Evolutionary conservation across 2,329 filamentous ascomycete species (phyloP).

Genomic region (Cryphonectria naterciae): DNA sequence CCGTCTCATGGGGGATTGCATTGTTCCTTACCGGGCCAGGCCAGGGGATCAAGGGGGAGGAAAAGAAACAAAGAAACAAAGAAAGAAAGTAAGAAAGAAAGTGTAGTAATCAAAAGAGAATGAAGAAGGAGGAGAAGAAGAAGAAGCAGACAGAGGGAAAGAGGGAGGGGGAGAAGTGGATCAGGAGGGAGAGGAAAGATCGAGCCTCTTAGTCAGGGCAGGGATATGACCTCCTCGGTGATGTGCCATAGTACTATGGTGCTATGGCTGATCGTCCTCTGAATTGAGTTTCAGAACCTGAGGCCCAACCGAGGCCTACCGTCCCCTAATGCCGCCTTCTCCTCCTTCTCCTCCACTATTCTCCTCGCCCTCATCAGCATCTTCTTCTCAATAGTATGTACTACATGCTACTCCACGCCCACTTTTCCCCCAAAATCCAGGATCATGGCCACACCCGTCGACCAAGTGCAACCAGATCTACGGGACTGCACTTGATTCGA

Average conservation of each 20-base stretch:
- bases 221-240: background rate
- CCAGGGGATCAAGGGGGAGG: background rate
- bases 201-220: background rate
- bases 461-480: background rate
- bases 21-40: background rate
- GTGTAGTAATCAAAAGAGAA: background rate
- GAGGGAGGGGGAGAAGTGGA: background rate
- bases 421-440: background rate
- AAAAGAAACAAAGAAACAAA: no score
- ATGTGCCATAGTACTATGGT: background rate
- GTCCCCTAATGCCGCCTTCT: background rate
- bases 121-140: background rate
- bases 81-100: no score
- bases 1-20: background rate
- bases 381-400: background rate
- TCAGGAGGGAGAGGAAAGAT: background rate
- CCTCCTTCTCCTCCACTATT: background rate
- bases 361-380: background rate
- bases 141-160: background rate
- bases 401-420: background rate
- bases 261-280: constrained; percentile 21
- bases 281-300: constrained; percentile 27
- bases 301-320: constrained; percentile 4
- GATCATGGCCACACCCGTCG: no score
- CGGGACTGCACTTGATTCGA: background rate